Conservation (phyloP, 2,329 filamentous ascomycete species). For the Fusarium sp. region DNA sequence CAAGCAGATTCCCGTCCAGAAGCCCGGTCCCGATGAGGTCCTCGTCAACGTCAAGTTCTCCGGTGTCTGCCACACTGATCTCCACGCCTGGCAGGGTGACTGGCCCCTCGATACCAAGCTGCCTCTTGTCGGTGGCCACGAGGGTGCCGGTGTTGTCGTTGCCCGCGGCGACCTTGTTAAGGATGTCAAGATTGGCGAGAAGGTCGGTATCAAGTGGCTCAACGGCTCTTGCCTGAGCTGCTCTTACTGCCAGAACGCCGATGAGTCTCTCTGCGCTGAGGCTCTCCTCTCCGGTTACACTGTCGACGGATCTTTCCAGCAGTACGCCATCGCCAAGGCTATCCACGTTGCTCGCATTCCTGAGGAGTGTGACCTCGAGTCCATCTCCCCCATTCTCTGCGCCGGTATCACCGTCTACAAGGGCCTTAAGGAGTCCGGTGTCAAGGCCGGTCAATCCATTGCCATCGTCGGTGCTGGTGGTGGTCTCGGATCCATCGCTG, state of each 20-base stretch:
- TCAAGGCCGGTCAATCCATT: conserved; percentile 77
- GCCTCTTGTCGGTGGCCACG: conserved; percentile 84
- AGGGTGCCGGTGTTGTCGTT: conserved; percentile 85
- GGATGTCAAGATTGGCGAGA: conserved; percentile 83
- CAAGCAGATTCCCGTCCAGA: conserved; percentile 83
- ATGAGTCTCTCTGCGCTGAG: conserved; percentile 84
- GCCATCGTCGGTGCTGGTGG: conserved; percentile 89
- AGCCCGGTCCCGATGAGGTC: conserved; percentile 88
- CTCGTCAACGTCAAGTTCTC: conserved; percentile 91
- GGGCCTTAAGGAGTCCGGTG: conserved; percentile 85
- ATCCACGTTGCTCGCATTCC: conserved; percentile 85
- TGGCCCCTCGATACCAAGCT: conserved; percentile 88
- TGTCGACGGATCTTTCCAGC: conserved; percentile 91
- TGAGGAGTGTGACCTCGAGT: conserved; percentile 78
- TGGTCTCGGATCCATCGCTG: conserved; percentile 79
- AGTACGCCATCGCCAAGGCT: conserved; percentile 89
- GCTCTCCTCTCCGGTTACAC: conserved; percentile 87
- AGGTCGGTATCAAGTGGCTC: conserved; percentile 92
- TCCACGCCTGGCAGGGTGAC: conserved; percentile 83
- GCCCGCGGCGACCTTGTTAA: conserved; percentile 79
- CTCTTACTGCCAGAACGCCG: conserved; percentile 80
- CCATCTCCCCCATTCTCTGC: conserved; percentile 82
- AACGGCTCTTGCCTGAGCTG: conserved; percentile 88
- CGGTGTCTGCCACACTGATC: conserved; percentile 90
- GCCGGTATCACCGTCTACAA: conserved; percentile 91